Evolutionary conservation across 2,329 filamentous ascomycete genomes (phyloP), one percentile per base, ranked within the genome.

Genomic region (Lecanicillium sp.): DNA sequence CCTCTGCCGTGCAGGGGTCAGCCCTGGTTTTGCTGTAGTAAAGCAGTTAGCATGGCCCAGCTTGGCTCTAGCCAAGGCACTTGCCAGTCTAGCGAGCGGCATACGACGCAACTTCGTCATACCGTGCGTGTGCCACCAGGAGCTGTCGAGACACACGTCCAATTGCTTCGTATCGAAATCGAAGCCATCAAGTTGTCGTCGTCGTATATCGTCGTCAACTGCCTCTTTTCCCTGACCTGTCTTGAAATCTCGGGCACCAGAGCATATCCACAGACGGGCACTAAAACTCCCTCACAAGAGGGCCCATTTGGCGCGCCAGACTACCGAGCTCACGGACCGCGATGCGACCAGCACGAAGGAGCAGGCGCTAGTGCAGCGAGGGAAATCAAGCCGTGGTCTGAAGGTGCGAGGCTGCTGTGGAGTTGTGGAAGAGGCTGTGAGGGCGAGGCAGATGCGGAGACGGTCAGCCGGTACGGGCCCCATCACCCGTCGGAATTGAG

Each of bases 401-500:
- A n/a, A n/a, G 19, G 40, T 32, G 40, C 40, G 27, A 43, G 40
- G 40, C 40, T 43, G 40, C 5, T 32, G 40, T 33, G 27, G 40
- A 43, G 40, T 19, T 3, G 24, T 10, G 15, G 21, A 35, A 30
- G 20, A 35, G 30, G 41, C 41, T 44, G 30, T 44, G 41, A 44
- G 30, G 29, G n/a, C n/a, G n/a, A n/a, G n/a, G n/a, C n/a, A n/a
- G n/a, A n/a, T n/a, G n/a, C n/a, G n/a, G n/a, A n/a, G n/a, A n/a
- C n/a, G n/a, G n/a, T n/a, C n/a, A n/a, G n/a, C n/a, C n/a, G n/a
- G n/a, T n/a, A n/a, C n/a, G n/a, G n/a, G n/a, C n/a, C n/a, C n/a
- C n/a, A n/a, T n/a, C n/a, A n/a, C n/a, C n/a, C n/a, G n/a, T n/a
- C n/a, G n/a, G n/a, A n/a, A n/a, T n/a, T n/a, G n/a, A n/a, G n/a